Evolutionary conservation across 352 stramenopile species (phyloP), one percentile per base, ranked within the genome.

Genomic region (Phytophthora brassicae): DNA sequence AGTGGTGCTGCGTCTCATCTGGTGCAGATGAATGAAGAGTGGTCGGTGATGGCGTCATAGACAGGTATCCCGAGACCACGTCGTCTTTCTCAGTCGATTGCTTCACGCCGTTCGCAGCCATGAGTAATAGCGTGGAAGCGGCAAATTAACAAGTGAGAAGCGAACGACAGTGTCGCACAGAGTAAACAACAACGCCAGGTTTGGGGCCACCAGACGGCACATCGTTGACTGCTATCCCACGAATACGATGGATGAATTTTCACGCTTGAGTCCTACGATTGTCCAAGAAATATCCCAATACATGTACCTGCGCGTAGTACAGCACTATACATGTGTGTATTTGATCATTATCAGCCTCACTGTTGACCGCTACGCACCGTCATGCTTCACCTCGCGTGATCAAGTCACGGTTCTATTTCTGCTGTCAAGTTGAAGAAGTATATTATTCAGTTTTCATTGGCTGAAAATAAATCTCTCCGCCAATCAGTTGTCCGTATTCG

Each of bases 11-110:
- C 3, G 8, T 20, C 17, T n/a, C 8, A 11, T 12, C 26, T 57
- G 24, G 36, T 36, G 66, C 46, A 20, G 61, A 53, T 14, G 47
- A 22, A 20, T n/a, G n/a, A n/a, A n/a, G n/a, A n/a, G n/a, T n/a
- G n/a, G n/a, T n/a, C n/a, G 59, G 31, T 24, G 64, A 61, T 20
- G 50, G 16, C 36, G 44, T 38, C 51, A 72, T 64, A 1, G 43
- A 62, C 48, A 58, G 60, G 28, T 60, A 73, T 2, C 35, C 50
- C 7, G 60, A 65, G 1, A 28, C 26, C 14, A 44, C 17, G 6
- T 48, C 42, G 28, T 62, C 44, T 31, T 63, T 62, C 31, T 69
- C 61, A 55, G 38, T 35, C 36, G 50, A 35, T 12, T 28, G 50
- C 26, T 66, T 57, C 1, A 28, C 28, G 24, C 38, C 14, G 42